phyloP scores from a whole-genome alignment of 805 yeast species.

The Lachancea waltii region DNA sequence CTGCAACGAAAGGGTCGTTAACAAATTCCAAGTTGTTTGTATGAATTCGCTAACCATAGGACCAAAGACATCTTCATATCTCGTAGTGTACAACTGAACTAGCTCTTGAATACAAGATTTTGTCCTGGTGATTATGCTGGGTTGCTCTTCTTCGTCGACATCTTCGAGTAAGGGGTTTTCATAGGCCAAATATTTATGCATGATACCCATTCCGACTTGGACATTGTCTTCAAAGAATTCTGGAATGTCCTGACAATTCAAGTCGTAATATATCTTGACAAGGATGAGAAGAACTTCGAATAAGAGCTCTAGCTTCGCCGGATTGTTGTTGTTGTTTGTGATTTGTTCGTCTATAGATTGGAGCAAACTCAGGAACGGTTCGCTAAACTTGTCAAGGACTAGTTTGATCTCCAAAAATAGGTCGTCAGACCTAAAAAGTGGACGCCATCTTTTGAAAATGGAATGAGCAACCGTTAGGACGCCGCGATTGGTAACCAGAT shows the following conservation, averaged over 20 bases:
- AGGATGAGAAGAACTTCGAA: slow-evolving; percentile 68
- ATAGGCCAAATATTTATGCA: slow-evolving; percentile 74
- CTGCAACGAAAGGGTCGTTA: slow-evolving; percentile 58
- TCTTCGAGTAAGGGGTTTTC: slow-evolving; percentile 48
- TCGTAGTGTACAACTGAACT: slow-evolving; percentile 75
- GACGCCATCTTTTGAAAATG: slow-evolving; percentile 95
- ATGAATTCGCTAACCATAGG: slow-evolving; percentile 70
- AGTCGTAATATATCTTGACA: slow-evolving; percentile 80
- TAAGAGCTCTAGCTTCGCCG: slow-evolving; percentile 46
- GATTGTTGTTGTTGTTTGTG: slow-evolving; percentile 39
- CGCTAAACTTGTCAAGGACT: slow-evolving; percentile 76
- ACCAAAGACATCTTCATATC: slow-evolving; percentile 91
- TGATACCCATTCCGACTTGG: slow-evolving; percentile 64
- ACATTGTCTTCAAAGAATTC: slow-evolving; percentile 95
- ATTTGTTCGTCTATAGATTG: slow-evolving; percentile 62
- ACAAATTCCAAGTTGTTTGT: slow-evolving; percentile 72
- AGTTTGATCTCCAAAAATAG: slow-evolving; percentile 79
- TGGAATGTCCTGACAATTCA: slow-evolving; percentile 96
- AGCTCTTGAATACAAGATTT: slow-evolving; percentile 82
- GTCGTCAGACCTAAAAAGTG: slow-evolving; percentile 84
- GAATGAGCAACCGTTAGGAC: slow-evolving; percentile 90
- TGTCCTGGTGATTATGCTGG: slow-evolving; percentile 61
- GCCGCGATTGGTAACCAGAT: slow-evolving; percentile 72
- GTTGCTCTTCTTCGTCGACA: slow-evolving; percentile 52
- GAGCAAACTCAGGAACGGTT: slow-evolving; percentile 70